Conservation (phyloP, 73 alveolate genomes). For the Tetrahymena thermophila region DNA sequence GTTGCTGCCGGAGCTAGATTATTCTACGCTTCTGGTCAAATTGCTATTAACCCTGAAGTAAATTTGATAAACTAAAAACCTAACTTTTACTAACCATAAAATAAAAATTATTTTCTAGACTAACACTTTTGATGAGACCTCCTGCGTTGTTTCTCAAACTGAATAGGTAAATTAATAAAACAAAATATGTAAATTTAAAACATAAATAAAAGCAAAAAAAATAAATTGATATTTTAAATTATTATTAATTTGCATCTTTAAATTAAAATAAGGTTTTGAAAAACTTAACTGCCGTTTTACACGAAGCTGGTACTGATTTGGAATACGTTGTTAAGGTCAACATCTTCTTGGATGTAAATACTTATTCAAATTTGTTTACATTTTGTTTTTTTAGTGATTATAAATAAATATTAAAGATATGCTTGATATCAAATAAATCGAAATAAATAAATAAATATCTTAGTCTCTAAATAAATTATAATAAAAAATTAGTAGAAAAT, state of each 20-base stretch:
- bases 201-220: neutral
- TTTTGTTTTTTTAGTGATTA: too few relatives aligned
- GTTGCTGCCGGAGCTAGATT: neutral
- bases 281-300: neutral
- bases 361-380: neutral
- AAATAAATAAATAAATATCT: too few relatives aligned
- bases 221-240: neutral
- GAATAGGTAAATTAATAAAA: neutral
- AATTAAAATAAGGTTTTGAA: neutral
- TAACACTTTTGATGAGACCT: neutral
- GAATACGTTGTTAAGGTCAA: neutral
- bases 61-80: neutral
- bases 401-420: too few relatives aligned
- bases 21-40: neutral
- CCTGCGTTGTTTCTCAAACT: neutral
- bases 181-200: neutral
- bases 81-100: neutral
- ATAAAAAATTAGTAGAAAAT: too few relatives aligned
- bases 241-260: neutral
- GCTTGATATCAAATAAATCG: too few relatives aligned
- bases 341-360: neutral
- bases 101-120: neutral
- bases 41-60: neutral
- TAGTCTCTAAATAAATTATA: too few relatives aligned
- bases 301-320: neutral